These are phyloP conservation scores for Aspergillus japonicus DNA, from an alignment of 2,329 filamentous ascomycete species.

Conservation along the genomic window DNA sequence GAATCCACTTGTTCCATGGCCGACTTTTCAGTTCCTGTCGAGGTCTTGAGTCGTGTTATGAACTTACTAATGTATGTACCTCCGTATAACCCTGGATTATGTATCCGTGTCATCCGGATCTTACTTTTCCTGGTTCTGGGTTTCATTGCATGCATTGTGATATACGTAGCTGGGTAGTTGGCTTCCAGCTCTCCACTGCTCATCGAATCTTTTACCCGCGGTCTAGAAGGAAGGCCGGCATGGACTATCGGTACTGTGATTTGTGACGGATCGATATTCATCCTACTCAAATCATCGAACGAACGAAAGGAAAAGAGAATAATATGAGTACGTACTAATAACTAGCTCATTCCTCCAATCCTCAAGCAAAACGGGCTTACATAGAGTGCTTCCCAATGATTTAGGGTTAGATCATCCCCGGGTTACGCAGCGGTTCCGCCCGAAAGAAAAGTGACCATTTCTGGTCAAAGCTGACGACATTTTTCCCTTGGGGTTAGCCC, in stretches of 20 bases:
- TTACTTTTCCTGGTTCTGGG: background rate
- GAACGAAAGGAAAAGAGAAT: background rate
- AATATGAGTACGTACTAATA: background rate
- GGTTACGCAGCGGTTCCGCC: slow-evolving; percentile 20
- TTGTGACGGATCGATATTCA: background rate
- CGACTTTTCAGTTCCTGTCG: background rate
- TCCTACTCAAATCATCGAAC: background rate
- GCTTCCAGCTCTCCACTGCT: background rate
- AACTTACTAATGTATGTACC: background rate
- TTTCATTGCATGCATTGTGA: background rate
- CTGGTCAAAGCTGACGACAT: slow-evolving; percentile 17
- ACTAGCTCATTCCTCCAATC: background rate
- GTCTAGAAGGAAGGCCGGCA: too few species aligned
- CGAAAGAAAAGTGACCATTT: slow-evolving; percentile 17
- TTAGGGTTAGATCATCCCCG: slow-evolving; percentile 18
- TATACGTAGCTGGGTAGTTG: background rate
- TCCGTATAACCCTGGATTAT: background rate
- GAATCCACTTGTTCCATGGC: slow-evolving; percentile 6
- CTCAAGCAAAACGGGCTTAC: background rate
- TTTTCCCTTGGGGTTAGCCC: slow-evolving; percentile 4
- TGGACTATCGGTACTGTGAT: background rate
- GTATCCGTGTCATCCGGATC: background rate
- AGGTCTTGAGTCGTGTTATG: background rate
- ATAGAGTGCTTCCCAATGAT: background rate
- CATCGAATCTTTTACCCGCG: background rate